A percentile compares a stretch with the other conserved stretches of the same genome.
These are phyloP conservation scores for Dorcoceras hygrometricum DNA, from an alignment of 257 asterid genomes.

Conservation along the genomic window DNA sequence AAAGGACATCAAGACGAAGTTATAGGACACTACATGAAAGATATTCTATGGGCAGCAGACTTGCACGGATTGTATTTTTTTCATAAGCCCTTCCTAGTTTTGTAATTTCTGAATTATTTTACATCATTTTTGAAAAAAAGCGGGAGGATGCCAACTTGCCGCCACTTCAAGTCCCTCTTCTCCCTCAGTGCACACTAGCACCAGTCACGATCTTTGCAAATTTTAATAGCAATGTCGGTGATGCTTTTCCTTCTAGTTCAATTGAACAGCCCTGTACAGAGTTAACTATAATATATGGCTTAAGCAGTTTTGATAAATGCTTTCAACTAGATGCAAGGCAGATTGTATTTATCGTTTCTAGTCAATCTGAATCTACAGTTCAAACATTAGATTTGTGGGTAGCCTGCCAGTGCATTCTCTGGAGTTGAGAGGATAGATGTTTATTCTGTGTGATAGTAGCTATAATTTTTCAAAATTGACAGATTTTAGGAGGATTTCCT, in stretches of 20 bases:
- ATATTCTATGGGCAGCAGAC: neutral
- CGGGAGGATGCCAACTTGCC: neutral
- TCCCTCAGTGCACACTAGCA: neutral
- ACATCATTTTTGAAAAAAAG: too few relatives aligned
- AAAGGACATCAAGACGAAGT: neutral
- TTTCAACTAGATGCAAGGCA: conserved; percentile 8
- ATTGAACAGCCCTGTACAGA: neutral
- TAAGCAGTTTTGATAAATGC: neutral
- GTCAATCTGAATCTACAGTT: neutral
- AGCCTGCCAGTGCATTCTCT: neutral
- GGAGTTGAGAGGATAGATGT: neutral
- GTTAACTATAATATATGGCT: neutral
- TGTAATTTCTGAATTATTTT: too few relatives aligned
- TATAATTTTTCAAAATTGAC: neutral
- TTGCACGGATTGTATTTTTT: too few relatives aligned
- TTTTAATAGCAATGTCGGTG: neutral
- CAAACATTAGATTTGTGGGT: neutral
- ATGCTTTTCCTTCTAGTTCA: neutral
- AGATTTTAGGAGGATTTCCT: neutral
- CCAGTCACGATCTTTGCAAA: neutral
- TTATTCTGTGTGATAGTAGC: neutral
- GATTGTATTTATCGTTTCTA: conserved; percentile 11
- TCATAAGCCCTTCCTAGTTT: too few relatives aligned
- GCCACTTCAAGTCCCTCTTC: neutral
- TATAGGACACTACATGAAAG: neutral